Evolutionary conservation across 169 alveolate genomes (phyloP).

Genomic region (Babesia ovata): DNA sequence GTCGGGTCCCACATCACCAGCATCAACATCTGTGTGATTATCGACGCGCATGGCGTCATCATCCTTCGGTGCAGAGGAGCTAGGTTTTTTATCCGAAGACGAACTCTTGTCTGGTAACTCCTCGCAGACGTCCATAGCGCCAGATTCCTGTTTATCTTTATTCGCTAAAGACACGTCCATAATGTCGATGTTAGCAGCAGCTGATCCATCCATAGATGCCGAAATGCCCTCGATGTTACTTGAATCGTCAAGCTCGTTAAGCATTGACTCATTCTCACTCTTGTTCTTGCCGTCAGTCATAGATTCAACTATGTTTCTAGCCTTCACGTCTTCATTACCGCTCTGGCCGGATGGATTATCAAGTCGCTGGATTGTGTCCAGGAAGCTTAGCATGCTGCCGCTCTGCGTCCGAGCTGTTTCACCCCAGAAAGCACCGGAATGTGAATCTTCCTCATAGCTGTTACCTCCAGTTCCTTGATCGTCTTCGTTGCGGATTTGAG

Average conservation of each 20-base stretch:
- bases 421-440: slow-evolving; percentile 17
- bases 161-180: background rate
- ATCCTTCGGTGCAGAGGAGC: background rate
- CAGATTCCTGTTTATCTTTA: background rate
- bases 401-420: slow-evolving; percentile 21
- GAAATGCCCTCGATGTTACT: slow-evolving; percentile 27
- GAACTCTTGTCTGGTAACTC: background rate
- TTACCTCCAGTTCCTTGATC: background rate
- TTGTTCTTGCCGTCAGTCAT: slow-evolving; percentile 5
- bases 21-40: background rate
- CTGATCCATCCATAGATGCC: slow-evolving; percentile 23
- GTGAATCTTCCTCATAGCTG: slow-evolving; percentile 27
- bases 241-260: slow-evolving; percentile 26
- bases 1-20: background rate
- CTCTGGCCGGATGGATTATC: slow-evolving; percentile 9
- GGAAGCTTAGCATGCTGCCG: slow-evolving; percentile 23
- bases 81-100: background rate
- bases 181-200: slow-evolving; percentile 2
- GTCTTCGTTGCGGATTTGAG: slow-evolving; percentile 7
- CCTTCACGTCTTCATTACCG: background rate
- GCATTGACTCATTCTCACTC: slow-evolving; percentile 7
- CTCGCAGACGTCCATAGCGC: background rate
- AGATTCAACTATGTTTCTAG: slow-evolving; percentile 2
- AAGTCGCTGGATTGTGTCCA: slow-evolving; percentile 27
- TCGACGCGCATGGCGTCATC: background rate